These are phyloP conservation scores for Bolboschoenoplectus hybrid DNA, from an alignment of 202 grass and related monocot species.

Conservation along the genomic window DNA sequence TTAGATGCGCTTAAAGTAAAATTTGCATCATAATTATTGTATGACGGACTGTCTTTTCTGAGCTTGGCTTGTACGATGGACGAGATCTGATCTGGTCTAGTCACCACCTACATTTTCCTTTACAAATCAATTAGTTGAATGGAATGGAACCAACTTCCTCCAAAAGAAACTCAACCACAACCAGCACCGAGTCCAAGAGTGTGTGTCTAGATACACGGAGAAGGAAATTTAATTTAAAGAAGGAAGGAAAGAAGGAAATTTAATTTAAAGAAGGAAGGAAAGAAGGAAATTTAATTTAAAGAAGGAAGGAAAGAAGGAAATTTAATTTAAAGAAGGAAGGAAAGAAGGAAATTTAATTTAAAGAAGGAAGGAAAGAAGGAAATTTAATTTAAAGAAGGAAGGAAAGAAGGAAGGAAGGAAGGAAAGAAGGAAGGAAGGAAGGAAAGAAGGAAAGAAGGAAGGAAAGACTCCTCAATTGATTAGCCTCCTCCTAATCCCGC, in stretches of 20 bases:
- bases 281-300: neutral
- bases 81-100: conserved; percentile 24
- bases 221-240: conserved; percentile 25
- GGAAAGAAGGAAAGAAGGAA: too few species aligned
- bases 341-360: neutral
- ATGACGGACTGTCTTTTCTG: neutral
- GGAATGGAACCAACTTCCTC: conserved; percentile 33
- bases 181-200: too few species aligned
- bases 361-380: neutral
- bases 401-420: too few species aligned
- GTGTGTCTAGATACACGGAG: too few species aligned
- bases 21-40: neutral
- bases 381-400: conserved; percentile 21
- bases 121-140: conserved; percentile 33
- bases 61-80: conserved; percentile 17
- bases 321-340: too few species aligned
- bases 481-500: conserved; percentile 23
- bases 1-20: conserved; percentile 16
- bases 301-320: too few species aligned
- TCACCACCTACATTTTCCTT: neutral
- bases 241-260: neutral
- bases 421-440: too few species aligned
- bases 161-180: conserved; percentile 21
- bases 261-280: neutral
- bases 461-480: conserved; percentile 15